Base-by-base conservation (phyloP, 169 alveolate genomes). In the Cryptosporidium ryanae region DNA sequence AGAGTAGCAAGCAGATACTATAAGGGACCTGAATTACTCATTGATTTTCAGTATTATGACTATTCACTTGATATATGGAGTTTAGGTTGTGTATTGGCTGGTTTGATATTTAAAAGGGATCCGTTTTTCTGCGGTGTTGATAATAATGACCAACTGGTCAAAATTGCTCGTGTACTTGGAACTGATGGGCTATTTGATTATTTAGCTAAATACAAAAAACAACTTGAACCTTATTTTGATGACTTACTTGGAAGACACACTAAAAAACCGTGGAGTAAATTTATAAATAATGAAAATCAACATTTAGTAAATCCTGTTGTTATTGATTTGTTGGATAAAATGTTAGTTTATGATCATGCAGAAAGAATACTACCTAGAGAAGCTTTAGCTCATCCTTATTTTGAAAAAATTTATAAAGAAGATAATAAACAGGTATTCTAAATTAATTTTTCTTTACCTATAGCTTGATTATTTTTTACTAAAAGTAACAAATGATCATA, bases 21-120 rank as follows among this genome's bases (percentile, higher is more conserved):
- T 92, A 98, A 98, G 94, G 99, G 99, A 18, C 99, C 99, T 7
- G 99, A 98, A 93, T 93, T 98, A 21, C 92, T 98, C 23, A 98
- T 97, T 31, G 99, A 97, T 84, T 92, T 96, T 83, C 96, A 94
- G 82, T 91, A 92, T 65, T 98, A 98, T 92, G 99, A 98, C 91
- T 98, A 98, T 84, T 96, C 99, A 50, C 93, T 98, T 50, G 99
- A 98, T 93, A 97, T 98, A 48, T 98, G 99, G 99, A 97, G 99
- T 66, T 90, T 98, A 32, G 99, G 99, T 34, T 97, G 99, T 82
- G 97, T 97, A 97, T 89, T 98, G 32, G 99, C 99, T 6, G 98
- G 98, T 8, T 93, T 96, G 90, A 91, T 93, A 31, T 92, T 96
- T 67, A 93, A 92, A 32, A 92, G 91, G 63, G 95, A 93, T 61